phyloP scores from a whole-genome alignment of 1,284 basidiomycete species.

The Lignosus rhinocerotis region DNA sequence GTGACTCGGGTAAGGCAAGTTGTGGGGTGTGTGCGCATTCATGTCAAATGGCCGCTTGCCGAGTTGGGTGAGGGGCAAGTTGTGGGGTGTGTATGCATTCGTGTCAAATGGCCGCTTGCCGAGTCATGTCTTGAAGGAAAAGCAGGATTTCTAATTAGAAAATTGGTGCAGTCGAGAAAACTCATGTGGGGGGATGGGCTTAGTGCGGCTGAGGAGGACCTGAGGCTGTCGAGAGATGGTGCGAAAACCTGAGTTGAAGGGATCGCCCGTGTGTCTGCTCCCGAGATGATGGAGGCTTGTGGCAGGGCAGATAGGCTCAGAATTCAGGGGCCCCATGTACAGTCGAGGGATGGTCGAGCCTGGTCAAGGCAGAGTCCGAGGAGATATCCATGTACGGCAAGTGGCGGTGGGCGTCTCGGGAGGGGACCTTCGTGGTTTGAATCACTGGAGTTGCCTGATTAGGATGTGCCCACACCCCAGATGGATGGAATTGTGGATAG shows the following conservation, averaged over 20 bases:
- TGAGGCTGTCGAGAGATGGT: not conserved
- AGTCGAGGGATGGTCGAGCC: not conserved
- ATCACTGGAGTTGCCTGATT: constrained; percentile 11
- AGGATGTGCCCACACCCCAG: not conserved
- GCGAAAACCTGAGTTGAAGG: too few species aligned
- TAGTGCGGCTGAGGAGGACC: not conserved
- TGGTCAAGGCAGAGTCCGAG: not conserved
- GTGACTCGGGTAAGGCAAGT: constrained; percentile 1
- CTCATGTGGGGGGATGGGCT: not conserved
- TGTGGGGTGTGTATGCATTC: too few species aligned
- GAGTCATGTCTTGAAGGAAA: too few species aligned
- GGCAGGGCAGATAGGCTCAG: not conserved
- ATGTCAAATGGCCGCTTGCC: constrained; percentile 14
- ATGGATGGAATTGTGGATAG: not conserved
- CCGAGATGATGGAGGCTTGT: not conserved
- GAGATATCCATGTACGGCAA: not conserved
- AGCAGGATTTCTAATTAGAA: too few species aligned
- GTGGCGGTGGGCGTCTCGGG: not conserved
- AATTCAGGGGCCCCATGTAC: not conserved
- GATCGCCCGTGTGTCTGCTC: not conserved
- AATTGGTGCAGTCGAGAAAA: too few species aligned
- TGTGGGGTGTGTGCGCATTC: constrained; percentile 6
- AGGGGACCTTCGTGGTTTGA: not conserved
- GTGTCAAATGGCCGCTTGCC: too few species aligned
- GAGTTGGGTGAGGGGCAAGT: too few species aligned